Evolutionary conservation across 2,329 filamentous ascomycete genomes (phyloP), one percentile per base, ranked within the genome.

Genomic region (Cytospora piceicola): DNA sequence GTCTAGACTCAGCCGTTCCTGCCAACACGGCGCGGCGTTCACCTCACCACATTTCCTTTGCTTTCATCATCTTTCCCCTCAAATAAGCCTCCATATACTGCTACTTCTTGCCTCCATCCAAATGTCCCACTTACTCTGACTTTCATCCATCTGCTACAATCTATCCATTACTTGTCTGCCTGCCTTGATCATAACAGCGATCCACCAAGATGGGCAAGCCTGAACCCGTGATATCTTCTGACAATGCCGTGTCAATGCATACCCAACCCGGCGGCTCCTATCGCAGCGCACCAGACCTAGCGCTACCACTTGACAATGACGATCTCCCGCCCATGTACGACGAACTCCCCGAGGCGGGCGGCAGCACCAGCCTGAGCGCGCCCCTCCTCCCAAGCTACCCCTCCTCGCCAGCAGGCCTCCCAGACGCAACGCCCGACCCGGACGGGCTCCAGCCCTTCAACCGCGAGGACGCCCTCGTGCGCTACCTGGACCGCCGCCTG

Each of bases 241-340:
- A 58, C 27, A 73, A 76, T 54, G 70, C 71, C 39, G 12, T 75
- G 42, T 75, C 74, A 7, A 67, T 76, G 53, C 74, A 74, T 68
- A 70, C 71, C 54, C 72, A 71, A 65, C 67, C 62, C 63, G 68
- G 69, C 69, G 67, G 73, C 34, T 36, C 70, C 20, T 77, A 76
- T 69, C 75, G 75, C 51, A 78, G 80, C 71, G 71, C 74, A 0
- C 72, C 76, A 34, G 75, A 78, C 46, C 70, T 77, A 55, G 20
- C 56, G 29, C 9, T 30, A 15, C 49, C 51, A 14, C 20, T 27
- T 8, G 46, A 24, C 15, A 68, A 70, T 57, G 76, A 81, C 65
- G 79, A 82, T 66, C 75, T 82, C 2, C 81, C 81, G 11, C 81
- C 81, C 0, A 77, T 80, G 30, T 83, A 83, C 66, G 77, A 81